phyloP scores from a whole-genome alignment of 345 rosid genomes.

The Salix arbutifolia region DNA sequence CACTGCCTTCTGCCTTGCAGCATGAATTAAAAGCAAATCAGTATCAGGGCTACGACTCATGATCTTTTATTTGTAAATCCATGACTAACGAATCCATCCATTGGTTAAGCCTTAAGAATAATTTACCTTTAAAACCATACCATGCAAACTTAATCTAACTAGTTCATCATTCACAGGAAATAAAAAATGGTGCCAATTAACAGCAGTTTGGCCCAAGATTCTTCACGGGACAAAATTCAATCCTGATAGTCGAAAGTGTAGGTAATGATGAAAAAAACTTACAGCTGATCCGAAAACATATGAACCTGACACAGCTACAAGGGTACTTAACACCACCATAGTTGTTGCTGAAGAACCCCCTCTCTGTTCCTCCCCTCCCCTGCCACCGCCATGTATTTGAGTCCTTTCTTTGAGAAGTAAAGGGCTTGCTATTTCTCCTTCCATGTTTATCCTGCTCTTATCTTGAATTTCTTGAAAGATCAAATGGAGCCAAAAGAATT shows the following conservation, averaged over 20 bases:
- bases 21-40: too few species aligned
- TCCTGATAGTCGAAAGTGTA: too few species aligned
- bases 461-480: not conserved
- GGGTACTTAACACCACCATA: conserved; percentile 25
- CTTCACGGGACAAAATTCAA: not conserved
- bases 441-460: conserved; percentile 10
- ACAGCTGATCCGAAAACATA: conserved; percentile 51
- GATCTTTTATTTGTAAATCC: too few species aligned
- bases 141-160: too few species aligned
- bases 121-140: too few species aligned
- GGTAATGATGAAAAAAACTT: conserved; percentile 13
- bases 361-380: not conserved
- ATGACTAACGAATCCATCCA: too few species aligned
- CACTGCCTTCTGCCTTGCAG: too few species aligned
- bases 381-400: not conserved
- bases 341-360: conserved; percentile 22
- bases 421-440: conserved; percentile 11
- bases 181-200: too few species aligned
- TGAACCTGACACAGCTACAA: conserved; percentile 44
- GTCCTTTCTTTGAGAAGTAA: conserved; percentile 22
- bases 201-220: too few species aligned
- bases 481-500: not conserved
- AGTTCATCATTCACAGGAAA: too few species aligned
- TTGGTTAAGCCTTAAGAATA: too few species aligned
- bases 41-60: too few species aligned